Evolutionary conservation across 176 grass and related monocot species (phyloP).

Genomic region (Echinochloa phyllopogon): DNA sequence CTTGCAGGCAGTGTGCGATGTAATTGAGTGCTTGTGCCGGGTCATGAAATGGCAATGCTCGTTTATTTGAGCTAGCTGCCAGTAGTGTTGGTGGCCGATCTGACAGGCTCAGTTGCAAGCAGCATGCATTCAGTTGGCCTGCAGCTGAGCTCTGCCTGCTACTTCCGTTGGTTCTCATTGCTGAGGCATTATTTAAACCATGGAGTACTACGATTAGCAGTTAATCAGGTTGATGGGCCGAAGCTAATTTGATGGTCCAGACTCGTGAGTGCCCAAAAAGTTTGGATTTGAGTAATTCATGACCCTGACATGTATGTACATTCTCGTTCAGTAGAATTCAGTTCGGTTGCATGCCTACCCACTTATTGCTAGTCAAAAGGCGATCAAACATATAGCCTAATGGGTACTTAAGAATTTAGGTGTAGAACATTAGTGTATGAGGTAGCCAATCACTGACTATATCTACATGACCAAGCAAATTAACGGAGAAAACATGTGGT

Average conservation of each 20-base stretch:
- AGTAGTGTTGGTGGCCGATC: not conserved
- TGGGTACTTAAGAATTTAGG: constrained; percentile 11
- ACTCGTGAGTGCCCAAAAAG: not conserved
- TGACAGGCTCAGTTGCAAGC: not conserved
- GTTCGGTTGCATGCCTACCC: not conserved
- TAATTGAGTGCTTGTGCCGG: constrained; percentile 26
- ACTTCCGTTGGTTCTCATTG: constrained; percentile 23
- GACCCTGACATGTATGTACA: constrained; percentile 18
- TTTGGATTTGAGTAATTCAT: constrained; percentile 18
- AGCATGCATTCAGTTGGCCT: constrained; percentile 9
- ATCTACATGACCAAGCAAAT: not conserved
- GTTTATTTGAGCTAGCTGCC: not conserved
- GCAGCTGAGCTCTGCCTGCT: not conserved
- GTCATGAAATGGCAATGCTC: constrained; percentile 23
- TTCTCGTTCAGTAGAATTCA: constrained; percentile 7
- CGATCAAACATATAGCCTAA: not conserved
- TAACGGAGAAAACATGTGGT: constrained; percentile 4
- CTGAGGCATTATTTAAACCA: constrained; percentile 12
- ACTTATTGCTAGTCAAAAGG: constrained; percentile 46
- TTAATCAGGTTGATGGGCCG: not conserved
- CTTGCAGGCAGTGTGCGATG: not conserved
- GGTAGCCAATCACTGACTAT: not conserved
- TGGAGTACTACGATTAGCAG: constrained; percentile 16
- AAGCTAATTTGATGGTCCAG: constrained; percentile 32
- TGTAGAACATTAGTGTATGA: not conserved